phyloP scores from a whole-genome alignment of 83 land plant genomes.

The Larix sibirica region DNA sequence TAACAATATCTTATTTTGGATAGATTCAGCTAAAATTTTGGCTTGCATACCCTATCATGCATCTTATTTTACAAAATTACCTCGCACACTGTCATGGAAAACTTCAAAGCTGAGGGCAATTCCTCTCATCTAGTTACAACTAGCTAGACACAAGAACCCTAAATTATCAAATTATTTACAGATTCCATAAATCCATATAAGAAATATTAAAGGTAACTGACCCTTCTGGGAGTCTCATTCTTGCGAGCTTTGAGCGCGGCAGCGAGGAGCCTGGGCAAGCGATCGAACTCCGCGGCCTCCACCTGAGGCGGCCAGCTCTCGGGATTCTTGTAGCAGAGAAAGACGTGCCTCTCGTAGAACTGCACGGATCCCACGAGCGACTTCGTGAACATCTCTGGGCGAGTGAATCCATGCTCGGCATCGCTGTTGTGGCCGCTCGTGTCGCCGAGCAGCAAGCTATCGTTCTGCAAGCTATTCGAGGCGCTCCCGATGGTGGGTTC shows the following conservation, averaged over 20 bases:
- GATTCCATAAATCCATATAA: too few relatives aligned
- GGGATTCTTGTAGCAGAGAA: constrained; percentile 77
- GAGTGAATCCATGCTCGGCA: constrained; percentile 57
- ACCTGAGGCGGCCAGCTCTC: constrained; percentile 69
- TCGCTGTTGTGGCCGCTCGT: constrained; percentile 21
- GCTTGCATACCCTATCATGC: too few relatives aligned
- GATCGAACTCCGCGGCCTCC: constrained; percentile 74
- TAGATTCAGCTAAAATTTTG: too few relatives aligned
- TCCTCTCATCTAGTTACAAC: too few relatives aligned
- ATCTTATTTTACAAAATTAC: too few relatives aligned
- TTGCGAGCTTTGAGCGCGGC: constrained; percentile 59
- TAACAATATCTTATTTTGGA: too few relatives aligned
- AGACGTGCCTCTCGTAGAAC: constrained; percentile 64
- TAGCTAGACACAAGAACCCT: too few relatives aligned
- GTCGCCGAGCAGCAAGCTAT: background rate
- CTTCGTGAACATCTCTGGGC: constrained; percentile 43
- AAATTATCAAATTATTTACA: too few relatives aligned
- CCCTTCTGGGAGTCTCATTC: constrained; percentile 55
- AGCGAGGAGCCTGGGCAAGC: constrained; percentile 67
- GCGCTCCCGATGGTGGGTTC: background rate
- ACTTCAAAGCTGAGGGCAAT: too few relatives aligned
- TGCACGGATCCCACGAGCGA: constrained; percentile 54
- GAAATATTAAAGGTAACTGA: background rate
- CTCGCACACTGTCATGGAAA: too few relatives aligned
- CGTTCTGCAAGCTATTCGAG: constrained; percentile 6